Evolutionary conservation across 345 rosid genomes (phyloP).

Genomic region (Euphorbia lathyris): DNA sequence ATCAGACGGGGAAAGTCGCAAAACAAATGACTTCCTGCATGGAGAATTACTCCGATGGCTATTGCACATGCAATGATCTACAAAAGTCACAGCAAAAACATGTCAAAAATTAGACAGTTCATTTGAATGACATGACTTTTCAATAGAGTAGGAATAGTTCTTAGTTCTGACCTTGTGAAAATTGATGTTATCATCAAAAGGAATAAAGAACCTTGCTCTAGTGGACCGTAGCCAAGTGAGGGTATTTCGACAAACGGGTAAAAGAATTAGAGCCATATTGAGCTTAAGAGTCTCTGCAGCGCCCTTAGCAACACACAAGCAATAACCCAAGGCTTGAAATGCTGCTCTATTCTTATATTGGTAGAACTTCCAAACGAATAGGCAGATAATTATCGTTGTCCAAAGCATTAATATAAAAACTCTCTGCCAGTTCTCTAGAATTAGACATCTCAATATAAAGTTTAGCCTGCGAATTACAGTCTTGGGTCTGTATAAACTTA

Average conservation of each 20-base stretch:
- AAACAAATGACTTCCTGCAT: constrained; percentile 66
- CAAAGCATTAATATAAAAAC: constrained; percentile 72
- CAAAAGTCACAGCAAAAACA: constrained; percentile 2
- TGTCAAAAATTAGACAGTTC: neutral
- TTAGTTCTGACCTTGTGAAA: constrained; percentile 75
- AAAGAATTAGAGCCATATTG: constrained; percentile 93
- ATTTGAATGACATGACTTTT: neutral
- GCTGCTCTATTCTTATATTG: constrained; percentile 70
- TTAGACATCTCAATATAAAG: constrained; percentile 40
- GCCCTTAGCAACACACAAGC: constrained; percentile 82
- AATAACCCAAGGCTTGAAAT: constrained; percentile 83
- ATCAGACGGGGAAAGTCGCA: constrained; percentile 82
- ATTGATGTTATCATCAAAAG: constrained; percentile 83
- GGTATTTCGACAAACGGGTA: constrained; percentile 92
- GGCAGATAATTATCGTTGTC: constrained; percentile 55
- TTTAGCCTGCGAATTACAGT: constrained; percentile 31
- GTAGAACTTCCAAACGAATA: constrained; percentile 82
- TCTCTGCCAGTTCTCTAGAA: constrained; percentile 82
- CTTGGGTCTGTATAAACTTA: constrained; percentile 42
- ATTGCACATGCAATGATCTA: constrained; percentile 82
- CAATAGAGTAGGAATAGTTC: neutral
- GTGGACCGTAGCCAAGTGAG: constrained; percentile 93
- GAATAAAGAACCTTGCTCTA: constrained; percentile 54
- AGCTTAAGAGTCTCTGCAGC: constrained; percentile 97
- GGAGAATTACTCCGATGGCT: constrained; percentile 57